These are phyloP conservation scores for Lathyrus sativus DNA, from an alignment of 306 rosid species.

Conservation along the genomic window DNA sequence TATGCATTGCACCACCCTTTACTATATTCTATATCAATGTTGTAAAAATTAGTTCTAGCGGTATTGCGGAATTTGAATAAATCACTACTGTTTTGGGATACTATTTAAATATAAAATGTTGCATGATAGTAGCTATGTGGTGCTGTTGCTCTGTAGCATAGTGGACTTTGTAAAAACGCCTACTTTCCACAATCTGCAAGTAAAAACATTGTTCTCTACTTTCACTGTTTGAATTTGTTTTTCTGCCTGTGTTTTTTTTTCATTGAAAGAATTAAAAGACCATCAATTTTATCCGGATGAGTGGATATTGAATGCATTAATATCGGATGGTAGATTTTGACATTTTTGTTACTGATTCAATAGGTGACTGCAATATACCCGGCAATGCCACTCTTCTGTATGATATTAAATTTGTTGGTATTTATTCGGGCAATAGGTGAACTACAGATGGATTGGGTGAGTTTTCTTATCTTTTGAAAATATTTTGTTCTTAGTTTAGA, in stretches of 20 bases:
- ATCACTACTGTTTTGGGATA: neutral
- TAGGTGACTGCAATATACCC: conserved; percentile 97
- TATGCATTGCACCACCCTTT: neutral
- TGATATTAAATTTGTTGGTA: conserved; percentile 69
- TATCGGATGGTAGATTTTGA: conserved; percentile 38
- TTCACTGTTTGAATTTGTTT: neutral
- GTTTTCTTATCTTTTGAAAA: conserved; percentile 37
- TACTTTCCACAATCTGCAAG: neutral
- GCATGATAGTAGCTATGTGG: neutral
- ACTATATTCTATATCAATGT: neutral
- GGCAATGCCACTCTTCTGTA: conserved; percentile 89
- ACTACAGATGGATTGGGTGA: conserved; percentile 44
- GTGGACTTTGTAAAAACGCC: neutral
- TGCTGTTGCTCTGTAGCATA: neutral
- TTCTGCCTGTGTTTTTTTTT: neutral
- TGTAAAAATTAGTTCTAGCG: neutral
- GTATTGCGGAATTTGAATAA: neutral
- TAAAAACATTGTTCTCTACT: neutral
- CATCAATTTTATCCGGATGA: neutral
- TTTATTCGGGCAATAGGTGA: conserved; percentile 72
- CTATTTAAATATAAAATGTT: neutral
- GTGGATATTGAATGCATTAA: conserved; percentile 7
- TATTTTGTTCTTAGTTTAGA: conserved; percentile 27
- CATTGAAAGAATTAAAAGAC: neutral
- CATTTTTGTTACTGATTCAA: conserved; percentile 31